phyloP scores from a whole-genome alignment of 2,329 filamentous ascomycete genomes.

The Monosporascus sp. region DNA sequence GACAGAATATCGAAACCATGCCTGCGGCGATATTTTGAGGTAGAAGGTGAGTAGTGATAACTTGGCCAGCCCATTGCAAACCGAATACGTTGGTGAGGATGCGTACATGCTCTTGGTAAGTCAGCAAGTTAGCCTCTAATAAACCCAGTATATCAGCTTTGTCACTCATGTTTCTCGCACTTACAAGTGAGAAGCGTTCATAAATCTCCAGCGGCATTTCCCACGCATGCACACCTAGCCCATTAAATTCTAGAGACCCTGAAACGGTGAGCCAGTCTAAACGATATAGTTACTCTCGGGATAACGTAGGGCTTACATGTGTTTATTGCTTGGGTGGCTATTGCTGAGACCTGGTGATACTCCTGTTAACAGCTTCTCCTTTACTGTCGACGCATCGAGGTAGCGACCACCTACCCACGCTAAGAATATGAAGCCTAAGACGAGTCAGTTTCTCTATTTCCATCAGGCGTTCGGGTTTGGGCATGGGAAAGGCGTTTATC shows the following conservation, averaged over 20 bases:
- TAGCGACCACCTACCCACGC: background rate
- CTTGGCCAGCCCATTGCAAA: slow-evolving; percentile 21
- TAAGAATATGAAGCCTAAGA: slow-evolving; percentile 6
- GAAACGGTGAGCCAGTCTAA: background rate
- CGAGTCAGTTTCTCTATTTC: slow-evolving; percentile 1
- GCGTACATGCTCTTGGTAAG: background rate
- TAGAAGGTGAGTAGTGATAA: slow-evolving; percentile 23
- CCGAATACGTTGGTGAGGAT: background rate
- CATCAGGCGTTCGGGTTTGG: background rate
- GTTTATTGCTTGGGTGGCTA: background rate
- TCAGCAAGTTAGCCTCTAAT: too few relatives aligned
- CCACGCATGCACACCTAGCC: slow-evolving; percentile 11
- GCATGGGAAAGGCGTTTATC: background rate
- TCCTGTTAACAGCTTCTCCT: too few relatives aligned
- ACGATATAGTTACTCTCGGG: background rate
- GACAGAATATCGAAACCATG: slow-evolving; percentile 14
- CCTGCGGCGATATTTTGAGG: slow-evolving; percentile 18
- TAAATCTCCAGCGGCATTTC: slow-evolving; percentile 10
- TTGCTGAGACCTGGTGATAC: background rate
- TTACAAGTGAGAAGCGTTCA: slow-evolving; percentile 8
- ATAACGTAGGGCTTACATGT: background rate
- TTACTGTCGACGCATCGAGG: background rate
- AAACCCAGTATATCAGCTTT: too few relatives aligned
- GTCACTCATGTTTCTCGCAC: background rate
- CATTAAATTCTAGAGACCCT: slow-evolving; percentile 1